Evolutionary conservation across 768 basidiomycete species (phyloP).

Genomic region (Terana coerulea): DNA sequence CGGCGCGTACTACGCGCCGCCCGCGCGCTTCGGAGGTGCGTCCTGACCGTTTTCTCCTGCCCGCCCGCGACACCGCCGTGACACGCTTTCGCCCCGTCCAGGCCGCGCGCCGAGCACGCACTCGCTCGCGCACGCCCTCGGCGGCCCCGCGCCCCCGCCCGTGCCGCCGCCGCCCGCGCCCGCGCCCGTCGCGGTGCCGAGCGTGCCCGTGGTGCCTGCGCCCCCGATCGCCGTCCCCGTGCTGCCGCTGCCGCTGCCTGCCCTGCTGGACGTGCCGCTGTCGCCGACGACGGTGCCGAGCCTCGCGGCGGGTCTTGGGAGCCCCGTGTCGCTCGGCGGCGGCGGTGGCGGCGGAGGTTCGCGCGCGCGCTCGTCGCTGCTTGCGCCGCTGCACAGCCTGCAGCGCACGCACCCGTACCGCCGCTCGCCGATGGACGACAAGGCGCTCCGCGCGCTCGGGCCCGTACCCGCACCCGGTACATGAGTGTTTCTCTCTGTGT

Average conservation of each 20-base stretch:
- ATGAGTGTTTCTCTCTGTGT: too few species aligned
- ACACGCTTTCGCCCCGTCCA: neutral
- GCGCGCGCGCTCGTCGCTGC: slow-evolving; percentile 19
- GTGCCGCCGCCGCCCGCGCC: neutral
- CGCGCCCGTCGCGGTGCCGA: too few species aligned
- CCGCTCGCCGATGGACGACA: slow-evolving; percentile 61
- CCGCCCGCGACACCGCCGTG: neutral
- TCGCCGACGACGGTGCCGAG: neutral
- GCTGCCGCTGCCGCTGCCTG: too few species aligned
- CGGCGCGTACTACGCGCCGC: neutral
- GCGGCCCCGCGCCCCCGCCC: neutral
- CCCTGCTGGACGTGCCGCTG: neutral
- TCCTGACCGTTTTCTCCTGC: neutral
- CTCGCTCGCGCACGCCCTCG: too few species aligned
- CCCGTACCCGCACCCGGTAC: neutral
- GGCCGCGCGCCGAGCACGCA: neutral
- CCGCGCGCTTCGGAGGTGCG: neutral
- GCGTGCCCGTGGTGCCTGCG: too few species aligned
- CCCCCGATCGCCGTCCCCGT: too few species aligned
- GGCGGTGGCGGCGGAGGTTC: neutral
- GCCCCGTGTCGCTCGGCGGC: neutral
- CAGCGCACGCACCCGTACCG: slow-evolving; percentile 52
- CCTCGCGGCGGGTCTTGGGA: too few species aligned
- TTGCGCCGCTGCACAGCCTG: slow-evolving; percentile 57
- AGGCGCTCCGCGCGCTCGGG: slow-evolving; percentile 46